Base-by-base conservation (phyloP, 345 rosid genomes). In the Gossypioides kirkii region DNA sequence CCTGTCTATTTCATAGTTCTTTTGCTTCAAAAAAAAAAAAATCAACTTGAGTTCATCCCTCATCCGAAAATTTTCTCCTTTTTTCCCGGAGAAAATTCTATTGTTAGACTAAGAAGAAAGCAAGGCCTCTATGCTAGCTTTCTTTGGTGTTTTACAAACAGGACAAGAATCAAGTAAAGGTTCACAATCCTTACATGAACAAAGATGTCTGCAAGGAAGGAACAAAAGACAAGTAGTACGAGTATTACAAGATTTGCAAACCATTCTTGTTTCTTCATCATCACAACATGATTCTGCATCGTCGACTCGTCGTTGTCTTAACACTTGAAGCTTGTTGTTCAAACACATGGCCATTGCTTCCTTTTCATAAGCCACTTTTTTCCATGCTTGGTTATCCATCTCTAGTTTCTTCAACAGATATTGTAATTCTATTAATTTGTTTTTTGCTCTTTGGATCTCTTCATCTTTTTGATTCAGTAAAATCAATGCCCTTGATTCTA, bases 191-290 rank as follows among this genome's bases (percentile, higher is more conserved):
- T 77, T 79, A 79, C 98, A 94, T 28, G 94, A 78, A 78, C 93
- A 89, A 32, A 94, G 89, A 79, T 94, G 98, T 80, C 97, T 88
- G 76, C 98, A 94, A 67, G 98, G 98, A 76, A 94, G 84, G 81
- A 94, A 89, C 87, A 94, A 76, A 28, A 94, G 83, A 65, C 93
- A 83, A 83, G 91, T 77, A 66, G 22, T 77, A 50, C 78, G 77
- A 79, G 79, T 53, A 17, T 82, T 78, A 56, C 98, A 94, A 69
- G 82, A 75, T 80, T 28, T 81, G 72, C 98, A 94, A 38, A 78
- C 14, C 77, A 67, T 20, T 14, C 46, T 52, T 46, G 59, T 49
- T 42, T 42, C 38, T 1, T 32, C 7, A 8, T 22, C 70, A 36
- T 80, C 86, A 14, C 86, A 83, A 75, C 81, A 88, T 7, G 91